Evolutionary conservation across 495 filamentous ascomycete genomes (phyloP).

Genomic region (Daldinia decipiens): DNA sequence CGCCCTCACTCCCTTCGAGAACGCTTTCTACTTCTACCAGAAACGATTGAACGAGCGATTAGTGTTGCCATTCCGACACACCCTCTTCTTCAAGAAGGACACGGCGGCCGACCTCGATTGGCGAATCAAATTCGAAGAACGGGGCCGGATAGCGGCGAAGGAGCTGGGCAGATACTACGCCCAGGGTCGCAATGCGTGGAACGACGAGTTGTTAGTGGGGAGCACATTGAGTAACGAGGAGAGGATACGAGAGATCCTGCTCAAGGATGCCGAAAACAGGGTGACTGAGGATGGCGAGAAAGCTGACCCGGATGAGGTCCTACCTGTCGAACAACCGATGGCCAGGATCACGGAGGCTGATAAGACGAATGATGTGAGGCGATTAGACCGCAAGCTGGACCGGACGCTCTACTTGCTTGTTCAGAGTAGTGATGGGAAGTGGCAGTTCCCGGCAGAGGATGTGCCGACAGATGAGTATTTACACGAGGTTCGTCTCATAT

Average conservation of each 20-base stretch:
- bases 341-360: conserved; percentile 83
- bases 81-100: conserved; percentile 95
- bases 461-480: conserved; percentile 77
- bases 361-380: conserved; percentile 72
- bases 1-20: conserved; percentile 85
- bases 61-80: conserved; percentile 85
- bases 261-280: conserved; percentile 79
- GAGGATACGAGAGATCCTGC: conserved; percentile 62
- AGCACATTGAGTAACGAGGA: conserved; percentile 68
- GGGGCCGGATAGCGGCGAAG: conserved; percentile 73
- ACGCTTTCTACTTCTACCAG: conserved; percentile 95
- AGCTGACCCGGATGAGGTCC: conserved; percentile 68
- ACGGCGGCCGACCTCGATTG: conserved; percentile 87
- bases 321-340: conserved; percentile 76
- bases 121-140: conserved; percentile 83
- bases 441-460: conserved; percentile 80
- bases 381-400: conserved; percentile 79
- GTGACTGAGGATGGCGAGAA: conserved; percentile 70
- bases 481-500: conserved; percentile 71
- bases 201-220: conserved; percentile 88
- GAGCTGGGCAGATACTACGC: conserved; percentile 90
- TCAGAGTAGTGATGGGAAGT: conserved; percentile 70
- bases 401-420: conserved; percentile 89
- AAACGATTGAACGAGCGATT: conserved; percentile 95
- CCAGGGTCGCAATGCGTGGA: conserved; percentile 80